phyloP scores from a whole-genome alignment of 345 rosid species.

The Pelargonium nanum region DNA sequence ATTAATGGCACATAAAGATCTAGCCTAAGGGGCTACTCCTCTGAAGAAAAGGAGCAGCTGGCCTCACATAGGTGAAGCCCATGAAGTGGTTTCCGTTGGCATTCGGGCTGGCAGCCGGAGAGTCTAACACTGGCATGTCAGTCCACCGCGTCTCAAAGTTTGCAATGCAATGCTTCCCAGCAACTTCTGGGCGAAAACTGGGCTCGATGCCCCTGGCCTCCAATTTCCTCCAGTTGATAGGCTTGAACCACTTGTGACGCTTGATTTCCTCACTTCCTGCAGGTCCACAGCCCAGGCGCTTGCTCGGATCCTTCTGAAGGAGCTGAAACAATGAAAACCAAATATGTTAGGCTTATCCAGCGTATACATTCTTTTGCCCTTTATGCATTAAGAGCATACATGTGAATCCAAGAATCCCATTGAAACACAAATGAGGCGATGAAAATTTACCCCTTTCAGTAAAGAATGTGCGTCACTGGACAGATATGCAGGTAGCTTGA shows the following conservation, averaged over 20 bases:
- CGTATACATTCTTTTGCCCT: background rate
- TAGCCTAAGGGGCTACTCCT: constrained; percentile 14
- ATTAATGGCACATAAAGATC: background rate
- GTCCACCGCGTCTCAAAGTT: constrained; percentile 87
- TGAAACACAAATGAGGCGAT: background rate
- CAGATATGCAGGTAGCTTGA: constrained; percentile 61
- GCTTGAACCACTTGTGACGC: constrained; percentile 79
- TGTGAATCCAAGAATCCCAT: too few relatives aligned
- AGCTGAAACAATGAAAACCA: constrained; percentile 32
- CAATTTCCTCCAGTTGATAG: constrained; percentile 76
- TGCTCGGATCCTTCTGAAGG: constrained; percentile 63
- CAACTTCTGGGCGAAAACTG: constrained; percentile 74
- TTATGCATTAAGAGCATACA: too few relatives aligned
- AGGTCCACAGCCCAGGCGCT: constrained; percentile 62
- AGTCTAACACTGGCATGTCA: constrained; percentile 64
- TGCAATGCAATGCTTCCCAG: constrained; percentile 70
- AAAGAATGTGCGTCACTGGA: constrained; percentile 71
- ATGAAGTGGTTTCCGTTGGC: constrained; percentile 50
- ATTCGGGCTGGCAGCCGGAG: constrained; percentile 75
- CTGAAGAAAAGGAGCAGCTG: constrained; percentile 45
- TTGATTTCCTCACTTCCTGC: constrained; percentile 60
- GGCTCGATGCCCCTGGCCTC: constrained; percentile 73
- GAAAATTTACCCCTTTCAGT: constrained; percentile 59
- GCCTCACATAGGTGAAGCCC: constrained; percentile 63
- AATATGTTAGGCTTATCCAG: background rate